Evolutionary conservation across 176 grass and related monocot species (phyloP), one percentile per base, ranked within the genome.

Genomic region (Oryza glaberrima): DNA sequence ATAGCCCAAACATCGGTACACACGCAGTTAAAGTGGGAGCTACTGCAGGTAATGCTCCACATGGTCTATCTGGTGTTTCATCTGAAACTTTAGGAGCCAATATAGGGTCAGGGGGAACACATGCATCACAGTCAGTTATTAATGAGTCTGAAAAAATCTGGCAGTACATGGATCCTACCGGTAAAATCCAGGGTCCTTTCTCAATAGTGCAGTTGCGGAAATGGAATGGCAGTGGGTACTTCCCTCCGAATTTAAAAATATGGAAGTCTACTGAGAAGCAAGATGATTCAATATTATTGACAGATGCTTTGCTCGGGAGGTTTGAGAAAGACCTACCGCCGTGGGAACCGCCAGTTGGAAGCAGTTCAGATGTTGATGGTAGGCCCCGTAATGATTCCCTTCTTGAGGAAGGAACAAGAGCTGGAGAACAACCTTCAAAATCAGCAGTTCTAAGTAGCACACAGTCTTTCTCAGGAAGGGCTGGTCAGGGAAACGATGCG

Each of bases 151-250:
- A 96, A 76, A 99, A 99, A 73, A 96, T 96, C 41, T 99, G 97
- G 97, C 86, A 89, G 78, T 99, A 99, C 67, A 66, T 86, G 78
- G 97, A 99, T 68, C 97, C 97, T 23, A 88, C 90, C 78, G 87
- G 81, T 82, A 99, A 99, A 95, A 82, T 83, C 64, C 97, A 99
- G 90, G 94, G 97, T 9, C 94, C 94, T 51, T 99, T 99, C 84
- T 99, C 97, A n/a, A 94, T 99, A 71, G 68, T 72, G 51, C 97
- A 99, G 80, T 80, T 99, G 77, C 81, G 92, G 9, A 99, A 99
- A 90, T 99, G 97, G 97, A 96, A 91, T 70, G 87, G 75, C 30
- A 99, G 77, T 84, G 94, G 94, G 14, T 99, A 96, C 71, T 99
- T 99, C 56, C 97, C 97, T 35, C 76, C 88, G 78, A 88, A 79